phyloP scores from a whole-genome alignment of 2,329 filamentous ascomycete genomes.

The Penicillium sp. region DNA sequence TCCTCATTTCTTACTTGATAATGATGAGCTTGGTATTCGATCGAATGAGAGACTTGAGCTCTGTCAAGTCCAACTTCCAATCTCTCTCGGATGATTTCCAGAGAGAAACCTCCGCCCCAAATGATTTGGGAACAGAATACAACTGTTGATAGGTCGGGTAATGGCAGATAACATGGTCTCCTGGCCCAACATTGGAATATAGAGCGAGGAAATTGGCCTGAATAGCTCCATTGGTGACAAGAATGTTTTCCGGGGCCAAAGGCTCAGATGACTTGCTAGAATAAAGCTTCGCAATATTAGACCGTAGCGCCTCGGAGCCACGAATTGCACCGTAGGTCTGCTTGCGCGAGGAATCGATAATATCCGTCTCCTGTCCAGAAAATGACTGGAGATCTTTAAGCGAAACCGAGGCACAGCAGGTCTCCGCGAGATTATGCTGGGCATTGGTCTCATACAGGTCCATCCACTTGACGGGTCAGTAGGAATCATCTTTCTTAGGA shows the following conservation, averaged over 20 bases:
- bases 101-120: conserved; percentile 76
- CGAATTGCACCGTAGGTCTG: conserved; percentile 34
- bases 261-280: conserved; percentile 53
- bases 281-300: conserved; percentile 37
- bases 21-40: conserved; percentile 61
- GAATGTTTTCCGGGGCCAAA: conserved; percentile 63
- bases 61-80: conserved; percentile 69
- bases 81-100: conserved; percentile 71
- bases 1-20: conserved; percentile 53
- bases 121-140: conserved; percentile 72
- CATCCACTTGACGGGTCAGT: conserved; percentile 56
- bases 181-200: conserved; percentile 71
- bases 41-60: conserved; percentile 65
- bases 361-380: conserved; percentile 47
- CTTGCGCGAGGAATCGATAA: conserved; percentile 29
- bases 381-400: conserved; percentile 68
- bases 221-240: conserved; percentile 81
- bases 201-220: conserved; percentile 81
- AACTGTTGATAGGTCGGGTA: conserved; percentile 88
- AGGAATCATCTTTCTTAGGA: neutral
- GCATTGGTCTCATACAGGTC: conserved; percentile 56
- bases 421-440: conserved; percentile 75
- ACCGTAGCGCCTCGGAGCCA: conserved; percentile 29
- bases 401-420: conserved; percentile 75
- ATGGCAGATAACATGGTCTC: conserved; percentile 84